phyloP scores from a whole-genome alignment of 75 land plant genomes.

The Adiantum capillusveneris region DNA sequence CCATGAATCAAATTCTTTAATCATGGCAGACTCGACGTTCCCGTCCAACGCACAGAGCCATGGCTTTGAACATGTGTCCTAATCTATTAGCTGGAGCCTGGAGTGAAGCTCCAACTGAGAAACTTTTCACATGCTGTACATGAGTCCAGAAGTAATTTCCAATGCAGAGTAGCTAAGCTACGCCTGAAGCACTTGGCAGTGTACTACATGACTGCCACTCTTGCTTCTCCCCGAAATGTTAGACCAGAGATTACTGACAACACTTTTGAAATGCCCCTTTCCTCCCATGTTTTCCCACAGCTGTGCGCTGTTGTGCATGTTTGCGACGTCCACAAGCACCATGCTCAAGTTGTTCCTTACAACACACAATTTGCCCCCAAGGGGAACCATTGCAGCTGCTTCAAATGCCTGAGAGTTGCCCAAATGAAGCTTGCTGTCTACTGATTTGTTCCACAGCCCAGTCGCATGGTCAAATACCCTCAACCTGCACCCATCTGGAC shows the following conservation, averaged over 20 bases:
- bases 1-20: too few species aligned
- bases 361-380: constrained; percentile 57
- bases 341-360: constrained; percentile 83
- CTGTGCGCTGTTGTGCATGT: constrained; percentile 25
- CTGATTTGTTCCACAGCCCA: constrained; percentile 64
- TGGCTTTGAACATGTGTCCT: too few species aligned
- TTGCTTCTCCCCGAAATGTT: constrained; percentile 58
- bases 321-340: constrained; percentile 65
- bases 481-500: constrained; percentile 74
- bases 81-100: too few species aligned
- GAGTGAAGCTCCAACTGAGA: too few species aligned
- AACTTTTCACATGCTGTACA: too few species aligned
- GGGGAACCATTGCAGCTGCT: constrained; percentile 65
- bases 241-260: constrained; percentile 62
- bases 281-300: constrained; percentile 64
- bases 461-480: constrained; percentile 51
- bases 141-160: too few species aligned
- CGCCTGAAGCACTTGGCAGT: constrained; percentile 74
- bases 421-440: constrained; percentile 63
- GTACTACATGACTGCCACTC: constrained; percentile 57
- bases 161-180: too few species aligned
- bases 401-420: constrained; percentile 72
- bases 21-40: too few species aligned
- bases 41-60: too few species aligned
- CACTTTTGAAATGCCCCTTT: constrained; percentile 54